Conservation (phyloP, 192 early-diverging fungal species). For the Coemansia sp. region DNA sequence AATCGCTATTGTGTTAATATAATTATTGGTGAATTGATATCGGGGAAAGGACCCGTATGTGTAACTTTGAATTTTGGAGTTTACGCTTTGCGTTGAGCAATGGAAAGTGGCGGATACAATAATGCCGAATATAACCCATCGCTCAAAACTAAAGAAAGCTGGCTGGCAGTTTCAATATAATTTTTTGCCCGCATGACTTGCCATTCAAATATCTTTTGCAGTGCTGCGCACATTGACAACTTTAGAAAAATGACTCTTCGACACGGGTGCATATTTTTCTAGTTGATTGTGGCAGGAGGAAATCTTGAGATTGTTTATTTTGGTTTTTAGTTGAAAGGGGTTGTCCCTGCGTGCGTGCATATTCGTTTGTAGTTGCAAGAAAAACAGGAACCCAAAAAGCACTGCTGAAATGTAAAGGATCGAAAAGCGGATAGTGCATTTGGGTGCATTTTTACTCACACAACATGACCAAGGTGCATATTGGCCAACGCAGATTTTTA, state of each 20-base stretch:
- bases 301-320: background rate
- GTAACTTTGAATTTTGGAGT: background rate
- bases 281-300: background rate
- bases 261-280: background rate
- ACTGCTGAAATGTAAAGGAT: background rate
- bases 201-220: background rate
- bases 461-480: background rate
- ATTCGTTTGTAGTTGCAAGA: too few relatives aligned
- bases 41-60: background rate
- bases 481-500: background rate
- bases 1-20: slow-evolving; percentile 9
- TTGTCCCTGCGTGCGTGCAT: background rate
- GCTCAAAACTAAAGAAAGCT: too few relatives aligned
- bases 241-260: background rate
- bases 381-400: too few relatives aligned
- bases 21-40: background rate
- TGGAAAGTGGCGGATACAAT: background rate
- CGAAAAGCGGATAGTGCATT: background rate
- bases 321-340: background rate
- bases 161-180: too few relatives aligned
- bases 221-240: background rate
- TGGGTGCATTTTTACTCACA: background rate
- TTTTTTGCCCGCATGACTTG: background rate
- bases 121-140: too few relatives aligned
- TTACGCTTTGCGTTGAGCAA: slow-evolving; percentile 3